Evolutionary conservation across 2,329 filamentous ascomycete species (phyloP), one percentile per base, ranked within the genome.

Genomic region (Xylaria sp.): DNA sequence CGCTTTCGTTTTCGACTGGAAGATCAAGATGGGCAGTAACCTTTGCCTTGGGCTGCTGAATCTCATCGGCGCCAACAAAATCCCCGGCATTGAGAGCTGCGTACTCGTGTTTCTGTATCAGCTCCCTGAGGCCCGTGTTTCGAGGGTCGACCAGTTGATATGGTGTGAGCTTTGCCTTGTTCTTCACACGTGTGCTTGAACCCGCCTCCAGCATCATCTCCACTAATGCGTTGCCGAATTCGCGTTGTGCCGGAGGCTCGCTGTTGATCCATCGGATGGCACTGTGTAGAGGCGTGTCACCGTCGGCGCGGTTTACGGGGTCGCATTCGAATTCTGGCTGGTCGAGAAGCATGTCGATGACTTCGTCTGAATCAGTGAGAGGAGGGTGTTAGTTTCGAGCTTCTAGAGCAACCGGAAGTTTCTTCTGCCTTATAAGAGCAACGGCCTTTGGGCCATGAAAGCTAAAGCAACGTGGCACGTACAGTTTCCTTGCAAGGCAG

Each of bases 241-340:
- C 83, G 79, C 88, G 86, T 78, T 92, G 88, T 62, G 84, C 85
- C 50, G 85, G 81, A 39, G 86, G 84, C 74, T 92, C 86, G 62
- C 81, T 81, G 84, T 94, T 94, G 81, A 91, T 86, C 85, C 89
- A 95, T 75, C 90, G 87, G 72, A 96, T 88, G 62, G 89, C 92
- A 76, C 88, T 88, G 84, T 96, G 93, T 66, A 96, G 85, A 33
- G 92, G 92, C 2, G 92, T 94, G 80, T 96, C 92, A 69, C 87
- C 86, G 66, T 95, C 91, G 75, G 86, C 78, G 73, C 86, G 87
- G 81, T 89, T 91, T 74, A 89, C 75, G 61, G 92, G 91, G 81
- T 96, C 93, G 81, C 94, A 95, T 81, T 96, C 93, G 78, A 96
- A 90, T 72, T 90, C 89, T 72, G 91, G 89, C 79, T 95, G 92